Percentiles rank a stretch among this genome's conserved stretches.
Conservation (phyloP, 495 filamentous ascomycete genomes). For the Platismatia glauca region DNA sequence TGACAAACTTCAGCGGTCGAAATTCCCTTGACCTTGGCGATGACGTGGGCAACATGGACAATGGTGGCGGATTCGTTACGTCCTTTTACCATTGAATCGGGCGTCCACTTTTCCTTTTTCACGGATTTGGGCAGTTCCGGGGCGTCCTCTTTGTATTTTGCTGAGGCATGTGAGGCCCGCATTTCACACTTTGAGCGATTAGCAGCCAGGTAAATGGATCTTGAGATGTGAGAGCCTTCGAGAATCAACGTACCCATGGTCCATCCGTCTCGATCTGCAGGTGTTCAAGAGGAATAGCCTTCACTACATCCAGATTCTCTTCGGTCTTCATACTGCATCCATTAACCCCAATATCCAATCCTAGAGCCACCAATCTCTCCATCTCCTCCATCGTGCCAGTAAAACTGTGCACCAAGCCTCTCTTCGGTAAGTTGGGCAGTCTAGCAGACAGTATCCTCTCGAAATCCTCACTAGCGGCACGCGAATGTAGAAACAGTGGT, state of each 20-base stretch:
- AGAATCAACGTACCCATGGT: slow-evolving; percentile 54
- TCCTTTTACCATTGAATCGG: slow-evolving; percentile 78
- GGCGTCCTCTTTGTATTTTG: slow-evolving; percentile 40
- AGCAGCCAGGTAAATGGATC: not conserved
- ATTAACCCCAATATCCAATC: slow-evolving; percentile 79
- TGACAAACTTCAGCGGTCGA: slow-evolving; percentile 73
- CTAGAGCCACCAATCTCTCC: slow-evolving; percentile 61
- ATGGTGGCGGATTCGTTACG: slow-evolving; percentile 86
- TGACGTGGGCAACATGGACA: slow-evolving; percentile 70
- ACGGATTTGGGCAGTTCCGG: slow-evolving; percentile 47
- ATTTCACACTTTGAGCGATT: slow-evolving; percentile 41
- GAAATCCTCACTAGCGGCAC: slow-evolving; percentile 77
- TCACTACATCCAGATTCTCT: slow-evolving; percentile 76
- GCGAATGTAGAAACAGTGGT: slow-evolving; percentile 83
- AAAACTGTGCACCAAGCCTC: slow-evolving; percentile 83
- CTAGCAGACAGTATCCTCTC: slow-evolving; percentile 49
- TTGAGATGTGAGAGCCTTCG: not conserved
- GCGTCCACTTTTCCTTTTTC: slow-evolving; percentile 89
- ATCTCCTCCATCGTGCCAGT: slow-evolving; percentile 81
- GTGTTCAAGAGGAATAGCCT: slow-evolving; percentile 58
- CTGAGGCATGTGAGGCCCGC: slow-evolving; percentile 43
- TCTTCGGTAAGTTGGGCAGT: slow-evolving; percentile 50
- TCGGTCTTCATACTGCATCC: slow-evolving; percentile 89
- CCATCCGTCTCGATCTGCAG: slow-evolving; percentile 93
- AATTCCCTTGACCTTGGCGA: slow-evolving; percentile 77